phyloP scores from a whole-genome alignment of 805 yeast genomes.

The Metschnikowia anglica region DNA sequence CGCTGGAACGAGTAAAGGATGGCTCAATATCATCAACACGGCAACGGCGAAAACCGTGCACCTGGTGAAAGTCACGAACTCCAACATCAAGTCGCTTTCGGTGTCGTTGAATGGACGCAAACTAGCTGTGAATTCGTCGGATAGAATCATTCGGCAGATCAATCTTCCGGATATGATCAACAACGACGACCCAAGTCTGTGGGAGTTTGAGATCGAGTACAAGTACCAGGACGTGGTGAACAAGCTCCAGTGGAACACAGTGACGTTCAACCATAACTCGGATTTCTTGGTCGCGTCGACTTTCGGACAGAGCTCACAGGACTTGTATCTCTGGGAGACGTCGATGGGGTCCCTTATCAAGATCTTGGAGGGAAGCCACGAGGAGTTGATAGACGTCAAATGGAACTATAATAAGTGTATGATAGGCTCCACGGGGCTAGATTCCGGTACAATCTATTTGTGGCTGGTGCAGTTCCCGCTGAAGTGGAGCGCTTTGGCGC shows the following conservation, averaged over 20 bases:
- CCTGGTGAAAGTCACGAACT: constrained; percentile 57
- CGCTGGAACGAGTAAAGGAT: constrained; percentile 81
- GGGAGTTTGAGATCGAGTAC: constrained; percentile 69
- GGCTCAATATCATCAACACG: constrained; percentile 52
- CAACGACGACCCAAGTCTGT: constrained; percentile 27
- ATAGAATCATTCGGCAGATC: constrained; percentile 68
- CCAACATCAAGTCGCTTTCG: constrained; percentile 68
- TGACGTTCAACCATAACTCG: constrained; percentile 66
- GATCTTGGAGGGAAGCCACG: constrained; percentile 87
- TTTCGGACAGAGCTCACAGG: constrained; percentile 79
- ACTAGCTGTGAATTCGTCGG: constrained; percentile 74
- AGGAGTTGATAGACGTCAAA: constrained; percentile 80
- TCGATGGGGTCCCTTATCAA: constrained; percentile 82
- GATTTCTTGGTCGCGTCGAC: constrained; percentile 91
- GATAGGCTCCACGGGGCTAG: constrained; percentile 82
- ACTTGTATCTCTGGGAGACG: constrained; percentile 91
- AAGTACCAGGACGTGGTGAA: constrained; percentile 90
- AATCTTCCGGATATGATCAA: constrained; percentile 45
- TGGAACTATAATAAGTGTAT: constrained; percentile 79
- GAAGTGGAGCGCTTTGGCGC: constrained; percentile 95
- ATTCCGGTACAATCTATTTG: constrained; percentile 74
- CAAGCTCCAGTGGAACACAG: constrained; percentile 82
- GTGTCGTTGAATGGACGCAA: constrained; percentile 59
- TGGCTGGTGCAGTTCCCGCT: constrained; percentile 86
- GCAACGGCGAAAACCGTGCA: constrained; percentile 38